A percentile compares a stretch with the other conserved stretches of the same genome.
Evolutionary conservation across 257 asterid species (phyloP).

Genomic region (Jasminum sambac): DNA sequence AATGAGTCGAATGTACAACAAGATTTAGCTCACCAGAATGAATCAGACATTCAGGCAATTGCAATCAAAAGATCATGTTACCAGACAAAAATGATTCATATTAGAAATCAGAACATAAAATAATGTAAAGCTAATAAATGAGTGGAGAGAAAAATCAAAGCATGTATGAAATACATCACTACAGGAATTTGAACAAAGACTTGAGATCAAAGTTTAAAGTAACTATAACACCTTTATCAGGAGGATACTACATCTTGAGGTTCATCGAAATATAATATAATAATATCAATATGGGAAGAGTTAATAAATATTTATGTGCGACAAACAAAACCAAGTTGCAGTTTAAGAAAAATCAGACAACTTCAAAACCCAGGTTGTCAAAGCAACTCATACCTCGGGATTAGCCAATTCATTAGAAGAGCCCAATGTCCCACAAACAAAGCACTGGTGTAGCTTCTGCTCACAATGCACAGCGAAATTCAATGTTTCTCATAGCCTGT

Average conservation of each 20-base stretch:
- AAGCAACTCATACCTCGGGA: constrained; percentile 58
- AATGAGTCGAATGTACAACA: background rate
- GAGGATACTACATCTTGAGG: background rate
- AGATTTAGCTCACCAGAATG: background rate
- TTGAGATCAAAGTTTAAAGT: background rate
- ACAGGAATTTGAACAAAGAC: background rate
- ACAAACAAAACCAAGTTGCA: constrained; percentile 9
- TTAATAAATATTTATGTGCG: background rate
- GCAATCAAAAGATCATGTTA: background rate
- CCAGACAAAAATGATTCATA: background rate
- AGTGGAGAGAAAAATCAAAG: background rate
- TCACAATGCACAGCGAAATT: constrained; percentile 69
- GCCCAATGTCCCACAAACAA: constrained; percentile 78
- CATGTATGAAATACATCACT: background rate
- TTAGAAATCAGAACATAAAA: background rate
- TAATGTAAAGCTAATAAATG: background rate
- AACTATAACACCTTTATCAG: background rate
- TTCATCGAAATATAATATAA: background rate
- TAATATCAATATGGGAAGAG: background rate
- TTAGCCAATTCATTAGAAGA: constrained; percentile 77
- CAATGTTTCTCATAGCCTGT: constrained; percentile 45
- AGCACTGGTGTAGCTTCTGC: constrained; percentile 76
- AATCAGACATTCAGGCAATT: background rate
- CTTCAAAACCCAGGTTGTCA: background rate
- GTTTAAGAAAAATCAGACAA: constrained; percentile 13